Percentiles rank a stretch among this genome's conserved stretches.
These are phyloP conservation scores for Backusella westeae DNA, from an alignment of 192 early-diverging fungal species.

Conservation along the genomic window DNA sequence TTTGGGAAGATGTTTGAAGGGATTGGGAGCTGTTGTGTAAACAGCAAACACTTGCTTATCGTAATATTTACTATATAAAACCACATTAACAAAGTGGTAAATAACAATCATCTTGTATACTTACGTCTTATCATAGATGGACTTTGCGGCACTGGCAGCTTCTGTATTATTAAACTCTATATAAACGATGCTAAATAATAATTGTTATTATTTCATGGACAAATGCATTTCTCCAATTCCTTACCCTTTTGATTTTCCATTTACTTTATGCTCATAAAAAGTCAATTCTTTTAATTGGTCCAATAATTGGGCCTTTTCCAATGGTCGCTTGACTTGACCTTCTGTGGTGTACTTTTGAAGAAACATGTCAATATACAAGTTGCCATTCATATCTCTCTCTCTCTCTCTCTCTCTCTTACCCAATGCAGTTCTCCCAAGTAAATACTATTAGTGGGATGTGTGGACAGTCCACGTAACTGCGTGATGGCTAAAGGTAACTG, in stretches of 20 bases:
- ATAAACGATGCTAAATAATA: conserved; percentile 38
- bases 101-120: background rate
- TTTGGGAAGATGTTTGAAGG: conserved; percentile 43
- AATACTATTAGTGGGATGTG: conserved; percentile 36
- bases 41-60: conserved; percentile 32
- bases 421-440: conserved; percentile 47
- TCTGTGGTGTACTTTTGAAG: conserved; percentile 55
- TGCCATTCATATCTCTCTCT: background rate
- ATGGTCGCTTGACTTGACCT: conserved; percentile 44
- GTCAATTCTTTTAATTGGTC: conserved; percentile 50
- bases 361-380: background rate
- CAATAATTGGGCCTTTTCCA: conserved; percentile 46
- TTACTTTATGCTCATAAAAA: conserved; percentile 63
- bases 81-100: too few relatives aligned
- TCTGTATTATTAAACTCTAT: conserved; percentile 49
- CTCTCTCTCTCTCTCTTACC: conserved; percentile 25
- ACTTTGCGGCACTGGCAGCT: conserved; percentile 38
- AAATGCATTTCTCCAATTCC: too few relatives aligned
- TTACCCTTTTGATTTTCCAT: conserved; percentile 63
- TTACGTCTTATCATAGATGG: conserved; percentile 45
- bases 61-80: conserved; percentile 14
- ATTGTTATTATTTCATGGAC: background rate
- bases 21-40: conserved; percentile 39
- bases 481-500: conserved; percentile 16
- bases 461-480: conserved; percentile 22